Evolutionary conservation across 305 asterid species (phyloP), one percentile per base, ranked within the genome.

Genomic region (Solanum hybrid): DNA sequence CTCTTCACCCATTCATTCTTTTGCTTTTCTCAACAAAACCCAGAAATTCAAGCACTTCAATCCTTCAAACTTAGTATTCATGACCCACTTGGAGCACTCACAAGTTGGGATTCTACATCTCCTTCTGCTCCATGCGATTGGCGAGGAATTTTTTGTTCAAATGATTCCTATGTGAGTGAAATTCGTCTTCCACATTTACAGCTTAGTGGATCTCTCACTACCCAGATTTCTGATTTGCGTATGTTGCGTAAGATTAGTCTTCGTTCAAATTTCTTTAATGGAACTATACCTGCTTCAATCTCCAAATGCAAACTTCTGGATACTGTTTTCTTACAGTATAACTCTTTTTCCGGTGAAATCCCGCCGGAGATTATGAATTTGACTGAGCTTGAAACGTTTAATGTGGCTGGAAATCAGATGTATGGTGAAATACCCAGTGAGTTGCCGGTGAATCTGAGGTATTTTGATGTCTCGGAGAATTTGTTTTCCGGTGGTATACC

Each of bases 111-210:
- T 77, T 81, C 94, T 0, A 91, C 94, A 8, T 90, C 97, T 31
- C 94, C 94, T 9, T 89, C 91, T 2, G 94, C 98, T 51, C 98
- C 98, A 6, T 95, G 97, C 88, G 97, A 95, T 91, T 95, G 98
- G 98, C 92, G 92, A 20, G 98, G 97, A 26, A 91, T 95, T 4
- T 35, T 78, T 5, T 95, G 98, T 85, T 24, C 56, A 73, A 51
- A 88, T 69, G 32, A 69, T 72, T 82, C 81, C 5, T 89, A 75
- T n/a, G 98, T 95, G 7, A 92, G 82, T 26, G 96, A 93, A 90
- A 93, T 95, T 79, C 95, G 93, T 3, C 92, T 95, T 6, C 96
- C 97, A 4, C 92, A 88, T 20, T 92, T 94, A 27, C 95, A 88
- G 87, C 93, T 95, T 84, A 46, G 88, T 86, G 98, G 98, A 20